Percentiles rank a stretch among this genome's conserved stretches.
These are phyloP conservation scores for Calonectria hawksworthii DNA, from an alignment of 2,329 filamentous ascomycete species.

Conservation along the genomic window DNA sequence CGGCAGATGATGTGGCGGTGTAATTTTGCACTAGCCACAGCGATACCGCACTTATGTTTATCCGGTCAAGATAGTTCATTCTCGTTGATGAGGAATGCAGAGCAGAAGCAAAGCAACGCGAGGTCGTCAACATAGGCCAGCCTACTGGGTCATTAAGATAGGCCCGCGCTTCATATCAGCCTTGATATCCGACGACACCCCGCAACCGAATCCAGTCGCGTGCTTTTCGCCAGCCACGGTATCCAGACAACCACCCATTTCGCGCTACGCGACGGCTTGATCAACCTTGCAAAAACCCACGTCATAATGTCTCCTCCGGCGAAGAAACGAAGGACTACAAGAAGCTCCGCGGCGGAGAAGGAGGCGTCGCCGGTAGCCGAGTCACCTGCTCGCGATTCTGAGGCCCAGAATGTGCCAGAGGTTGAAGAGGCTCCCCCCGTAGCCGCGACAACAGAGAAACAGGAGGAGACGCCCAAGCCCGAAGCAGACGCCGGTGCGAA, in stretches of 20 bases:
- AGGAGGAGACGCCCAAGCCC: slow-evolving; percentile 23
- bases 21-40: background rate
- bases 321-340: slow-evolving; percentile 46
- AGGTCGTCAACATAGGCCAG: background rate
- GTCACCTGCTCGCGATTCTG: background rate
- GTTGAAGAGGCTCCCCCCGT: slow-evolving; percentile 17
- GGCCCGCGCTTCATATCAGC: background rate
- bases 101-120: background rate
- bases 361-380: background rate
- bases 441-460: slow-evolving; percentile 33
- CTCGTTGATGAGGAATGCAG: background rate
- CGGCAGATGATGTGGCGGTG: slow-evolving; percentile 13
- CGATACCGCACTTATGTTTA: background rate
- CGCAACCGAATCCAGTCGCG: background rate
- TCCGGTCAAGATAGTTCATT: slow-evolving; percentile 4
- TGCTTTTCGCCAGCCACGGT: background rate
- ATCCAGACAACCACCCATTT: background rate
- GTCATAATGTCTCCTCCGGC: slow-evolving; percentile 45
- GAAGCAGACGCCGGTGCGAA: slow-evolving; percentile 56
- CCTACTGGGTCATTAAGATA: background rate
- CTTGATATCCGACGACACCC: background rate
- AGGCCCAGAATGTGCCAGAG: background rate
- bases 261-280: background rate
- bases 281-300: slow-evolving; percentile 10
- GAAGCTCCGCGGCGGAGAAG: background rate